Conservation (phyloP, 2,329 filamentous ascomycete genomes). For the Colletotrichum sp. region DNA sequence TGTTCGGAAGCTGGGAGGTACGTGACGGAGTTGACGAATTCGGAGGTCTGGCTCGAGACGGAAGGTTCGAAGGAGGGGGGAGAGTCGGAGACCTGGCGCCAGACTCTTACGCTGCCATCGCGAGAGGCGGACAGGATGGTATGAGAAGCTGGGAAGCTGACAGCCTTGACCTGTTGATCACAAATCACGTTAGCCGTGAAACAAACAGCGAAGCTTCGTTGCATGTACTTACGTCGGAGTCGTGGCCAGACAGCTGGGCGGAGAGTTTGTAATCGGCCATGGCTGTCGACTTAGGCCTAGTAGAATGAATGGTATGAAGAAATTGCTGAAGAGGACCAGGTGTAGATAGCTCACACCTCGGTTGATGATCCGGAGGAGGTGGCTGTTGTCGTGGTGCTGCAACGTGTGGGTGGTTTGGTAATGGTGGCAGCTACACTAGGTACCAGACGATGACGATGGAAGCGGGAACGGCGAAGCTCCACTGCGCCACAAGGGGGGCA, state of each 20-base stretch:
- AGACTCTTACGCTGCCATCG: conserved; percentile 88
- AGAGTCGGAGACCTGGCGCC: conserved; percentile 71
- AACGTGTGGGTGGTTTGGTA: background rate
- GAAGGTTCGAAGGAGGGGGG: conserved; percentile 78
- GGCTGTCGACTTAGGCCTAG: conserved; percentile 4
- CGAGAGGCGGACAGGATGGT: conserved; percentile 85
- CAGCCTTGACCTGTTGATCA: conserved; percentile 76
- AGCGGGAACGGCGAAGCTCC: conserved; percentile 15
- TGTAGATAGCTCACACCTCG: background rate
- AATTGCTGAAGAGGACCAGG: background rate
- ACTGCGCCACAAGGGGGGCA: conserved; percentile 15
- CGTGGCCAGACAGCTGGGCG: conserved; percentile 85
- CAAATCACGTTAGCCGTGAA: background rate
- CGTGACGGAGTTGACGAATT: conserved; percentile 87
- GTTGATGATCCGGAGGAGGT: background rate
- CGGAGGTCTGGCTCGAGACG: conserved; percentile 80
- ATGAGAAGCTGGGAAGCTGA: conserved; percentile 77
- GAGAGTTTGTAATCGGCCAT: conserved; percentile 94
- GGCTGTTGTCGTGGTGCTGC: background rate
- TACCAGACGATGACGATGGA: conserved; percentile 11
- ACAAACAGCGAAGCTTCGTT: background rate
- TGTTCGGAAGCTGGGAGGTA: conserved; percentile 73
- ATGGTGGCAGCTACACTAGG: background rate
- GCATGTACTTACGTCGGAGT: conserved; percentile 78
- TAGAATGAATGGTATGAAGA: background rate